Base-by-base conservation (phyloP, 1,139 yeast genomes). In the Tardiomyces blankii region DNA sequence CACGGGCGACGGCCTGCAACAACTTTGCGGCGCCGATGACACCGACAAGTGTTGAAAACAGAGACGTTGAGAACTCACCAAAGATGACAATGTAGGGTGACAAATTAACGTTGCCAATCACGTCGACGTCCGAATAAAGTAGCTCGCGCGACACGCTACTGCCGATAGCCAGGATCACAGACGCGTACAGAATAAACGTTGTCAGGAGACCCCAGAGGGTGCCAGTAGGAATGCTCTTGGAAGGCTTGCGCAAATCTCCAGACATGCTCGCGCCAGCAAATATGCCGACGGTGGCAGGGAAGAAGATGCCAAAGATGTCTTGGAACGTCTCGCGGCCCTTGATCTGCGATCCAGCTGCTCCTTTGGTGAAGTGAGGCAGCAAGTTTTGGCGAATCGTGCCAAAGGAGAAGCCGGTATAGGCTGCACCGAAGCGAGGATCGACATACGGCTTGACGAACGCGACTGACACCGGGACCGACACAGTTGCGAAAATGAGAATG, bases 221-320 rank as follows among this genome's bases (percentile, higher is more conserved):
- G 8, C 98, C 98, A 50, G 74, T 72, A 0, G 98, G 97, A 46
- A 91, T 91, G 1, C 95, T 80, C 54, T 75, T 79, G 0, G 96
- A 85, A 0, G 98, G 98, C 48, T 74, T 79, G 49, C 76, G 69
- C 50, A 91, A 70, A 55, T 88, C 96, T n/a, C 98, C 97, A 42
- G 96, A 87, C 97, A 91, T 91, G 14, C 95, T 84, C 1, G 97
- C 96, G n/a, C 98, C 98, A 1, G 98, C 97, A 63, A 89, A 83
- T 40, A 91, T 89, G 49, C 98, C 98, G 2, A 97, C 95, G 0
- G 97, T 89, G 0, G 98, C 96, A 13, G 98, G 97, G 68, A 91
- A 91, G 62, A 91, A 86, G 45, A 91, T 85, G 2, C 97, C 97
- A 73, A 91, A 91, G 54, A 91, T 66, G 60, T 85, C 83, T 48